These are phyloP conservation scores for Xylaria sp. DNA, from an alignment of 2,329 filamentous ascomycete species.

Conservation along the genomic window DNA sequence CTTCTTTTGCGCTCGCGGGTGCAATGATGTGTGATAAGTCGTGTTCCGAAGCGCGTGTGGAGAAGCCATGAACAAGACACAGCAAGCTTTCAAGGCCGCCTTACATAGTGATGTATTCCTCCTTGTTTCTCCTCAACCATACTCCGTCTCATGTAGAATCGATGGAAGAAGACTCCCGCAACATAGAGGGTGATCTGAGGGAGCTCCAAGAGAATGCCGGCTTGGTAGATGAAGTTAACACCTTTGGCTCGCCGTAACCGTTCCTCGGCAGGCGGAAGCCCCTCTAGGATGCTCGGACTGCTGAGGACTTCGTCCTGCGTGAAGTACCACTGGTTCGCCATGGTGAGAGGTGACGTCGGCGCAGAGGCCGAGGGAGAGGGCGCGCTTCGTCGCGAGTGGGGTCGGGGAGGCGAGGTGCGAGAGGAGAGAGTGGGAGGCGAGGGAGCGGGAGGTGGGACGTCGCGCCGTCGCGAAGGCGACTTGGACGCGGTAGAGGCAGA, in stretches of 20 bases:
- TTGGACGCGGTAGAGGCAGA: constrained; percentile 46
- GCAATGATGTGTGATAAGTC: background rate
- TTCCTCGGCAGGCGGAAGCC: constrained; percentile 81
- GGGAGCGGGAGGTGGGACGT: constrained; percentile 70
- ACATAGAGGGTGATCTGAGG: constrained; percentile 93
- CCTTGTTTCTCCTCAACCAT: constrained; percentile 80
- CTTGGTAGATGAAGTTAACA: constrained; percentile 95
- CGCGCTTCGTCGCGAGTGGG: constrained; percentile 56
- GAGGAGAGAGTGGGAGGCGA: constrained; percentile 68
- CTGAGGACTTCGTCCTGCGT: constrained; percentile 82
- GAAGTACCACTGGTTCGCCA: constrained; percentile 84
- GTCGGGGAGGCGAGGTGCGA: constrained; percentile 61
- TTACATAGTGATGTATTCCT: constrained; percentile 90
- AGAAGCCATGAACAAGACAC: background rate
- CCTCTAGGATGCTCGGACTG: constrained; percentile 86
- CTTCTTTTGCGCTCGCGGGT: background rate
- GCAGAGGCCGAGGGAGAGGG: constrained; percentile 56
- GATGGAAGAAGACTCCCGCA: constrained; percentile 92
- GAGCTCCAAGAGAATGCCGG: constrained; percentile 89
- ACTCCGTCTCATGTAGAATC: constrained; percentile 92
- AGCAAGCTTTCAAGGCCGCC: constrained; percentile 46
- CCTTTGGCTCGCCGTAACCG: constrained; percentile 86
- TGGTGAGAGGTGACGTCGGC: constrained; percentile 53
- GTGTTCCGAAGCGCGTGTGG: background rate
- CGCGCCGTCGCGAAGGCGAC: constrained; percentile 63